Conservation (phyloP, 805 yeast genomes). For the Teunomyces tritomae region DNA sequence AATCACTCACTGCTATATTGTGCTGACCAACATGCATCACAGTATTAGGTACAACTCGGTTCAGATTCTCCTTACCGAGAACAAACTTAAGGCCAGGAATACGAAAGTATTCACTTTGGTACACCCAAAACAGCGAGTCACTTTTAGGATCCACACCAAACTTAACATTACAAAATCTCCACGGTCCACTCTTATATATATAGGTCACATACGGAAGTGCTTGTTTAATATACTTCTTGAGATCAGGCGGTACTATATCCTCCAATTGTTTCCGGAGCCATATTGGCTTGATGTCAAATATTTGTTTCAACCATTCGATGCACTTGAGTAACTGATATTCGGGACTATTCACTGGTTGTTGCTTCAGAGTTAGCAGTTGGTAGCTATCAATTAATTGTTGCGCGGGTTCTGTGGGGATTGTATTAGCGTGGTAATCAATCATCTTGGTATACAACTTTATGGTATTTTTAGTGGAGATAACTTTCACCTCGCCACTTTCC, state of each 20-base stretch:
- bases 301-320: slow-evolving; percentile 37
- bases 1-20: slow-evolving; percentile 24
- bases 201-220: slow-evolving; percentile 86
- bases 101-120: slow-evolving; percentile 85
- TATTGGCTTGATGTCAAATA: slow-evolving; percentile 73
- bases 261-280: slow-evolving; percentile 80
- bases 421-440: slow-evolving; percentile 45
- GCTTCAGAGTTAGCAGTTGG: slow-evolving; percentile 31
- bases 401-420: slow-evolving; percentile 50
- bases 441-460: slow-evolving; percentile 54
- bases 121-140: slow-evolving; percentile 53
- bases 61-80: slow-evolving; percentile 5
- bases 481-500: slow-evolving; percentile 57
- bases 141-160: slow-evolving; percentile 76
- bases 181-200: slow-evolving; percentile 85
- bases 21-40: slow-evolving; percentile 9
- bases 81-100: slow-evolving; percentile 32
- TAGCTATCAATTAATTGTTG: slow-evolving; percentile 39
- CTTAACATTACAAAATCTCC: slow-evolving; percentile 82
- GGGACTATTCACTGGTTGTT: slow-evolving; percentile 30
- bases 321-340: slow-evolving; percentile 39
- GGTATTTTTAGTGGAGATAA: slow-evolving; percentile 44
- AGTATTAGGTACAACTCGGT: slow-evolving; percentile 27
- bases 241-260: slow-evolving; percentile 49
- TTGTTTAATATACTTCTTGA: slow-evolving; percentile 52